A percentile compares a stretch with the other conserved stretches of the same genome.
phyloP scores from a whole-genome alignment of 1,284 basidiomycete genomes.

The Cronartium quercuum region DNA sequence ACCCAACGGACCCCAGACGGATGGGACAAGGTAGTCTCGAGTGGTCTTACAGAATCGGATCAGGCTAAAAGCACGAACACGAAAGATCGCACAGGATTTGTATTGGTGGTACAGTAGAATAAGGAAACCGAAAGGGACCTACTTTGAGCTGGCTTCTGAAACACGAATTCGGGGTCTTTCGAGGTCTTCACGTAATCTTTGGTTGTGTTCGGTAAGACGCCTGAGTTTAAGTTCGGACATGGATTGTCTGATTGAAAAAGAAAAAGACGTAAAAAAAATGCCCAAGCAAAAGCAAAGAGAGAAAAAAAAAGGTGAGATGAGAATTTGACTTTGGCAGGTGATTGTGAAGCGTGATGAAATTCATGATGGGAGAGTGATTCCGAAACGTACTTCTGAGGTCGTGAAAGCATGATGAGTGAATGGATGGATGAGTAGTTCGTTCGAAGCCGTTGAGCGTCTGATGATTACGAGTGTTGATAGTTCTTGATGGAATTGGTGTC shows the following conservation, averaged over 20 bases:
- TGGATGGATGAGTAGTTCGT: too few species aligned
- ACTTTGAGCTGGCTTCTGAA: conserved; percentile 85
- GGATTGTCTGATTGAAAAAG: conserved; percentile 48
- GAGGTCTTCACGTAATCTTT: conserved; percentile 80
- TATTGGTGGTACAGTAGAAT: not conserved
- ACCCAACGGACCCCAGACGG: conserved; percentile 84
- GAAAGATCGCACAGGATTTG: not conserved
- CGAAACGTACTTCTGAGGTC: conserved; percentile 29
- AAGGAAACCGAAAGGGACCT: conserved; percentile 48
- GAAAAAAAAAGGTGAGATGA: not conserved
- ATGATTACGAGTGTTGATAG: too few species aligned
- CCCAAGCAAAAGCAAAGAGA: not conserved
- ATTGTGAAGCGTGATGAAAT: not conserved
- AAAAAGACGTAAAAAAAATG: not conserved
- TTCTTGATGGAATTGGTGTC: too few species aligned
- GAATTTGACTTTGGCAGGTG: not conserved
- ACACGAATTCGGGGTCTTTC: conserved; percentile 77
- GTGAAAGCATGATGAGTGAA: conserved; percentile 28
- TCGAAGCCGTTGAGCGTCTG: too few species aligned
- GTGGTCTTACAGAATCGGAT: conserved; percentile 87
- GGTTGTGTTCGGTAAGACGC: conserved; percentile 85
- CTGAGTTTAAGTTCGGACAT: conserved; percentile 97
- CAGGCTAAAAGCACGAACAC: conserved; percentile 56
- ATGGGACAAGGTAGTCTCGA: conserved; percentile 77
- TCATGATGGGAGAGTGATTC: not conserved